Evolutionary conservation across 148 eudicot genomes (phyloP), one percentile per base, ranked within the genome.

Genomic region (Vaccinium vitisidaea): DNA sequence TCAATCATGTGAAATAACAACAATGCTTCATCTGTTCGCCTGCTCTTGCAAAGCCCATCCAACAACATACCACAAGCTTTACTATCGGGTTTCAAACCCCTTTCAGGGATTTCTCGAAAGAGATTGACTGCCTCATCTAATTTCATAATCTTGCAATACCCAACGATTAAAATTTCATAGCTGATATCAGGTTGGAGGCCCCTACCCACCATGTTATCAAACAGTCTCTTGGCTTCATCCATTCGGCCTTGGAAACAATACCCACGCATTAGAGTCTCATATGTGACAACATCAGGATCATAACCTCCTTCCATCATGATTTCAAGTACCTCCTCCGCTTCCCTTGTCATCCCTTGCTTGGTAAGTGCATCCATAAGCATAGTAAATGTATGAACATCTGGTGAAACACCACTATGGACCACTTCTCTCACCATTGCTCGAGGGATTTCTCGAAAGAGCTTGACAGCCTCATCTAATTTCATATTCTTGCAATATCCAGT

Each of bases 111-210:
- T 27, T 58, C 70, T 18, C 16, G 32, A 46, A 75, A 77, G 52
- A 56, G 23, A 43, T 49, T 5, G 27, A 84, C 5, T 19, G 85
- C 85, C 58, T 77, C 56, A 16, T 77, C 82, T 56, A 77, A 27
- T 13, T 77, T 84, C 55, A 27, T n/a, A 13, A 13, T 18, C 74
- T 84, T 75, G 39, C 74, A 84, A 58, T 77, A 84, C 16, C 85
- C 80, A 25, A 56, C 10, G 30, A 84, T 59, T 27, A 84, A 39
- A 23, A 77, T 78, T 25, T 16, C 48, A 55, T 84, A 76, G 54
- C 56, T 48, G 1, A 77, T 56, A 21, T 18, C 1, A 56, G n/a
- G 61, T 5, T 56, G 61, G 61, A 56, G n/a, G 61, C 61, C 61
- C 61, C 61, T 56, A 56, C 7, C 18, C n/a, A 56, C 61, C 61